Conservation (phyloP, 140 eudicot species). For the Flaveria floridana region DNA sequence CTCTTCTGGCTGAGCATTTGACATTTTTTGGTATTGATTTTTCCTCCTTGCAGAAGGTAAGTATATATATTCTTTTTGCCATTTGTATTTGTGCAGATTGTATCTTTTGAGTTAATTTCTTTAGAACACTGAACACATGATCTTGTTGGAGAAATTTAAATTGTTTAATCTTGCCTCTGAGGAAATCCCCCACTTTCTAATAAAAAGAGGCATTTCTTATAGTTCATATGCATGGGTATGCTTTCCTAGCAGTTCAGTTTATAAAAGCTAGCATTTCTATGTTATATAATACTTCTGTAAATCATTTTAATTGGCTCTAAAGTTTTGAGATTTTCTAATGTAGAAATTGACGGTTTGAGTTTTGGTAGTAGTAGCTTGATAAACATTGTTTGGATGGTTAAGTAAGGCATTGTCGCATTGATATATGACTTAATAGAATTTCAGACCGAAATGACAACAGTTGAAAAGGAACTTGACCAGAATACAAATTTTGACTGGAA, state of each 20-base stretch:
- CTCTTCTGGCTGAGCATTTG: constrained; percentile 76
- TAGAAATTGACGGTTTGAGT: no score
- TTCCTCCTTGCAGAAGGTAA: constrained; percentile 91
- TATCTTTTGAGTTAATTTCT: not conserved
- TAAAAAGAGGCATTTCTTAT: not conserved
- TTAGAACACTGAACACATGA: not conserved
- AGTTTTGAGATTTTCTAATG: no score
- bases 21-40: constrained; percentile 93
- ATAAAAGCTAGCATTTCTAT: not conserved
- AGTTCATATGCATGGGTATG: not conserved
- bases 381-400: no score
- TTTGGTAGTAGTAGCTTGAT: no score
- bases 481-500: no score
- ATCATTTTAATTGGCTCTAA: no score
- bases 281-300: not conserved
- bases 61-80: not conserved
- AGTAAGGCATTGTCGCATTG: no score
- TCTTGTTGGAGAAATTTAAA: not conserved
- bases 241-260: not conserved
- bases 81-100: not conserved
- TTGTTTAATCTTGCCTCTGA: not conserved
- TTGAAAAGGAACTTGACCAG: no score
- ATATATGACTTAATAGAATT: no score
- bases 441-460: no score
- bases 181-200: not conserved